Conservation (phyloP, 2,329 filamentous ascomycete species). For the Ascochyta clinopodiicola region DNA sequence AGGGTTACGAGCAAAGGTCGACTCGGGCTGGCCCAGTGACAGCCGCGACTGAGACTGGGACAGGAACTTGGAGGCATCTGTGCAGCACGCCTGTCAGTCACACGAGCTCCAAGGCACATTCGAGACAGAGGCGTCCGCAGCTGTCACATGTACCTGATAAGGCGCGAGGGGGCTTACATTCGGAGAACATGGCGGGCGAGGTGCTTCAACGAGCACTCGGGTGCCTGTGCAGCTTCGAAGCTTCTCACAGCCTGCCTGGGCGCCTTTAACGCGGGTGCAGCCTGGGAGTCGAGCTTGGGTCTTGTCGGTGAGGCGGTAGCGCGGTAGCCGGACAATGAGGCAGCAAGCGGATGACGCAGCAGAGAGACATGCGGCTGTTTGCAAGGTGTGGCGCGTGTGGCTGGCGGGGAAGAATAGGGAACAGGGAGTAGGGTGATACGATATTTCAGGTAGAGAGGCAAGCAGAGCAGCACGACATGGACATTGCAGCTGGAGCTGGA, state of each 20-base stretch:
- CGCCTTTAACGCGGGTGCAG: conserved; percentile 31
- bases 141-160: conserved; percentile 45
- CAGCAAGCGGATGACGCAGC: conserved; percentile 42
- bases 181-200: conserved; percentile 73
- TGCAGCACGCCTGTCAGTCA: conserved; percentile 50
- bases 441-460: conserved; percentile 7
- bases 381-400: conserved; percentile 16
- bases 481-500: background rate
- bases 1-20: conserved; percentile 57
- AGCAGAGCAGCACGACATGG: conserved; percentile 13
- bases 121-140: conserved; percentile 38
- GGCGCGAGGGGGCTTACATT: conserved; percentile 70
- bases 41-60: conserved; percentile 95
- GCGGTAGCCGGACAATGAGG: conserved; percentile 15
- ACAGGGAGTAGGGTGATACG: background rate
- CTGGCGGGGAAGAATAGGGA: background rate
- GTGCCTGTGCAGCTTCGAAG: conserved; percentile 24
- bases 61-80: conserved; percentile 96
- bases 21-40: conserved; percentile 67
- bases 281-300: conserved; percentile 27
- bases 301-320: conserved; percentile 39
- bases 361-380: conserved; percentile 35
- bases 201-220: conserved; percentile 13
- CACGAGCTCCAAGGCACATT: conserved; percentile 40
- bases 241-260: conserved; percentile 15